Conservation (phyloP, 495 filamentous ascomycete genomes). For the Sporormia fimetaria region DNA sequence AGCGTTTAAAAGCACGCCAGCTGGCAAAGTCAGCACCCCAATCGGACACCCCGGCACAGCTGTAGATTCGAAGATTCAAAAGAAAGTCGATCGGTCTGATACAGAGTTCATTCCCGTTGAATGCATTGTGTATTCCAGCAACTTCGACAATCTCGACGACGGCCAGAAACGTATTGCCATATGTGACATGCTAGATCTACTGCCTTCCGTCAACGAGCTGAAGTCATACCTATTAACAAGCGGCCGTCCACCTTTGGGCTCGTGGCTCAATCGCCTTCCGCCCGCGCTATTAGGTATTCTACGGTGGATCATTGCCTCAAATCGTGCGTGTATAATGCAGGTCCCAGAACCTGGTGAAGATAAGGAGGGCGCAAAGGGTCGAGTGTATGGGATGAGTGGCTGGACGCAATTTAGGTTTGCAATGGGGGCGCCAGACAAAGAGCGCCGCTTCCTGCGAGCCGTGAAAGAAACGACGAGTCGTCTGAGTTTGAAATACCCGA, state of each 20-base stretch:
- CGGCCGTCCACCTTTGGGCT: conserved; percentile 38
- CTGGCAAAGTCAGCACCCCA: no score
- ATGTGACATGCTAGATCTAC: conserved; percentile 48
- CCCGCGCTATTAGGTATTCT: conserved; percentile 58
- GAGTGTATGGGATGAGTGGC: conserved; percentile 51
- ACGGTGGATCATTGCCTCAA: conserved; percentile 86
- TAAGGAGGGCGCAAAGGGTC: conserved; percentile 34
- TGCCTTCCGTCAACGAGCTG: conserved; percentile 59
- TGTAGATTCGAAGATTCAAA: no score
- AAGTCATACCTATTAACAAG: conserved; percentile 42
- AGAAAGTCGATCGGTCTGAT: no score
- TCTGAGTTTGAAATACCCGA: conserved; percentile 43
- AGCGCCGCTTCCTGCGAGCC: conserved; percentile 61
- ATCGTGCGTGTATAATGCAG: conserved; percentile 75
- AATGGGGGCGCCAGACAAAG: conserved; percentile 85
- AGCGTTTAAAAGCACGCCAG: no score
- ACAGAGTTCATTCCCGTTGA: conserved; percentile 19
- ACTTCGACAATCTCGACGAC: conserved; percentile 43
- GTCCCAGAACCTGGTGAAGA: conserved; percentile 37
- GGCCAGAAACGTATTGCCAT: conserved; percentile 44
- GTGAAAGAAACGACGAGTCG: conserved; percentile 40
- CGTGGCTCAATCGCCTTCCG: conserved; percentile 53
- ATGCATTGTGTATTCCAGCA: conserved; percentile 41
- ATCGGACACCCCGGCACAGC: no score
- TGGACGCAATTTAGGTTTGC: conserved; percentile 79